These are phyloP conservation scores for Cryptococcus hybrid DNA, from an alignment of 1,284 basidiomycete genomes.

Conservation along the genomic window DNA sequence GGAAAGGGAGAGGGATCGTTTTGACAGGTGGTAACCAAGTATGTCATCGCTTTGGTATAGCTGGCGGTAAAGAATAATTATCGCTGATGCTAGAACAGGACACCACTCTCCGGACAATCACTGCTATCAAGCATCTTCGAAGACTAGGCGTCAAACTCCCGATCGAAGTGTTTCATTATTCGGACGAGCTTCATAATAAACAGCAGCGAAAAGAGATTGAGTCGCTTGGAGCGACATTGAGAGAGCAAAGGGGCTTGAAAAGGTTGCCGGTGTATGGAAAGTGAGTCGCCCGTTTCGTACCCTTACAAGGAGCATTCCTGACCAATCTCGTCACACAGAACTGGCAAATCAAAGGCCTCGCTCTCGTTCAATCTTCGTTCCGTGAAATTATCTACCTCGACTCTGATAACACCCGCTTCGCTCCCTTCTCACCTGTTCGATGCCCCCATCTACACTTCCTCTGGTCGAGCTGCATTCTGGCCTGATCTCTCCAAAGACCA, in stretches of 20 bases:
- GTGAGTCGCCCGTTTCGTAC: slow-evolving; percentile 7
- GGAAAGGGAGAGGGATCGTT: slow-evolving; percentile 47
- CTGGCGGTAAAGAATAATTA: background rate
- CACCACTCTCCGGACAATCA: slow-evolving; percentile 47
- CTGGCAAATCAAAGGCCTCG: slow-evolving; percentile 53
- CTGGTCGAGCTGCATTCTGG: slow-evolving; percentile 54
- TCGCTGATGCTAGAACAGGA: slow-evolving; percentile 32
- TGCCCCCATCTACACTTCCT: slow-evolving; percentile 38
- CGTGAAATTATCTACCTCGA: slow-evolving; percentile 48
- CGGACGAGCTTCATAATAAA: slow-evolving; percentile 44
- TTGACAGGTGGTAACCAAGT: slow-evolving; percentile 52
- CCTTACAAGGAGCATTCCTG: background rate
- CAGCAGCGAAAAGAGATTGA: slow-evolving; percentile 37
- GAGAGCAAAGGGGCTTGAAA: slow-evolving; percentile 30
- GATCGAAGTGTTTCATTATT: slow-evolving; percentile 52
- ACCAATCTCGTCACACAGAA: slow-evolving; percentile 34
- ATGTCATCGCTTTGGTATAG: slow-evolving; percentile 5
- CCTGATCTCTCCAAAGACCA: slow-evolving; percentile 54
- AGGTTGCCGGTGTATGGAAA: slow-evolving; percentile 40
- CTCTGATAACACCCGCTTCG: slow-evolving; percentile 51
- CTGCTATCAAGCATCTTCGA: slow-evolving; percentile 45
- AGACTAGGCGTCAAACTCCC: slow-evolving; percentile 44
- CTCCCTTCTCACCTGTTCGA: slow-evolving; percentile 51
- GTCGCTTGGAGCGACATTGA: slow-evolving; percentile 42
- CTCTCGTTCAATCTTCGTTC: slow-evolving; percentile 52